Conservation (phyloP, 371 early-diverging fungal species). For the Rhizopus sp. region DNA sequence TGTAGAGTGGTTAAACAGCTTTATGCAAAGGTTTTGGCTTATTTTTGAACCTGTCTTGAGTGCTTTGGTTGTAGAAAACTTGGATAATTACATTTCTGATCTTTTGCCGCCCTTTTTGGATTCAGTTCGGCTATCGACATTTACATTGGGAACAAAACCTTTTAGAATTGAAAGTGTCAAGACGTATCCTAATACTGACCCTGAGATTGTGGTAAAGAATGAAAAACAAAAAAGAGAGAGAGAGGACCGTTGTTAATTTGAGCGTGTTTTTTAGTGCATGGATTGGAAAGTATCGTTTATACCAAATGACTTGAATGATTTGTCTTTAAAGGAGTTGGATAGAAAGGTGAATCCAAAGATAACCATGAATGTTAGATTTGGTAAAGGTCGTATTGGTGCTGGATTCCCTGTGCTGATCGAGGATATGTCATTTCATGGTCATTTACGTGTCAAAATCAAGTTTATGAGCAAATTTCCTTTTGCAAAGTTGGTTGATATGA, state of each 20-base stretch:
- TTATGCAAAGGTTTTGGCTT: constrained; percentile 89
- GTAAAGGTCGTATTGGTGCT: constrained; percentile 88
- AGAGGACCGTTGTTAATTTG: not conserved
- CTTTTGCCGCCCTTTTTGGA: constrained; percentile 90
- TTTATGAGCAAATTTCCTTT: constrained; percentile 88
- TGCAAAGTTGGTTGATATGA: constrained; percentile 85
- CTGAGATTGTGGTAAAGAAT: constrained; percentile 76
- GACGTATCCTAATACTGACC: constrained; percentile 71
- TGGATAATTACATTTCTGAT: constrained; percentile 77
- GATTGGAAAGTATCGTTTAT: constrained; percentile 89
- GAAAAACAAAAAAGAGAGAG: constrained; percentile 2
- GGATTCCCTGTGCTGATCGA: constrained; percentile 93
- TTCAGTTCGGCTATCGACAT: constrained; percentile 89
- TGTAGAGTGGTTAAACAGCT: constrained; percentile 98
- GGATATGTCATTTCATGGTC: constrained; percentile 91
- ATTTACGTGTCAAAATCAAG: constrained; percentile 79
- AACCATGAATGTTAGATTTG: constrained; percentile 86
- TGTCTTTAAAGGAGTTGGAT: constrained; percentile 64
- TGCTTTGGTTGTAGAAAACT: constrained; percentile 72
- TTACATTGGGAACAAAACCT: constrained; percentile 96
- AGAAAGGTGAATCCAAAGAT: constrained; percentile 89
- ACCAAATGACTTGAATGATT: constrained; percentile 77
- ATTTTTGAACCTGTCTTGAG: constrained; percentile 94
- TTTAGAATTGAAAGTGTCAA: constrained; percentile 91
- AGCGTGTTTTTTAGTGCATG: constrained; percentile 66